Conservation (phyloP, 2,329 filamentous ascomycete species). For the Sporothrix pseudoabietina region DNA sequence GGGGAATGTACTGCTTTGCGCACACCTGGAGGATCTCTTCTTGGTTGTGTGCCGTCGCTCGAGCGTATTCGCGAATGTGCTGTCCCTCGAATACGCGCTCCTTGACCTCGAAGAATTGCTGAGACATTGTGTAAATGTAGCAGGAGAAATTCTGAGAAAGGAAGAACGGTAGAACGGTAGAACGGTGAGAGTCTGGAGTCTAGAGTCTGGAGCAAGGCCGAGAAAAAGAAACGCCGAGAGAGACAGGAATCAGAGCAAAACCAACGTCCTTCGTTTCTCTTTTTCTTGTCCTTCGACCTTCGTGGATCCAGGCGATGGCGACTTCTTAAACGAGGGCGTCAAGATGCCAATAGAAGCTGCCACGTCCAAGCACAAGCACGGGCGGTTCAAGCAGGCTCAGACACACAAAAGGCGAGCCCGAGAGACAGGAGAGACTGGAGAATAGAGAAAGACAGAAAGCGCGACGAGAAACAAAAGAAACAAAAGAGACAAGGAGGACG, state of each 20-base stretch:
- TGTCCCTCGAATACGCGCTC: constrained; percentile 74
- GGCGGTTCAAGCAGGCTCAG: not conserved
- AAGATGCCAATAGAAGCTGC: not conserved
- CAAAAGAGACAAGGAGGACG: not conserved
- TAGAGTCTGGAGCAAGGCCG: not conserved
- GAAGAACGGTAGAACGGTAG: not conserved
- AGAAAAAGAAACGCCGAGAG: constrained; percentile 15
- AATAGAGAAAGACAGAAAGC: not conserved
- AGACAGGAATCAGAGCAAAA: not conserved
- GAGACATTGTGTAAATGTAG: constrained; percentile 31
- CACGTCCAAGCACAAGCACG: not conserved
- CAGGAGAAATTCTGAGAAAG: not conserved
- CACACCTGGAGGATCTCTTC: constrained; percentile 73
- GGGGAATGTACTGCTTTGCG: constrained; percentile 86
- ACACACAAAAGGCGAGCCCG: constrained; percentile 15
- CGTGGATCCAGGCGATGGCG: constrained; percentile 1
- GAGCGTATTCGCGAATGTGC: constrained; percentile 80
- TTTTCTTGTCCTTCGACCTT: not conserved
- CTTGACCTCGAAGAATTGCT: constrained; percentile 61
- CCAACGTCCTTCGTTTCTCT: not conserved
- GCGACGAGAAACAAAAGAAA: constrained; percentile 6
- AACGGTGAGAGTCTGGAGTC: not conserved
- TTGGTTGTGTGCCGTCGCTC: constrained; percentile 70
- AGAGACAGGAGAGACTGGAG: not conserved
- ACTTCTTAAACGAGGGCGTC: constrained; percentile 12